phyloP scores from a whole-genome alignment of 805 yeast genomes.

The Tetrapisispora iriomotensis region DNA sequence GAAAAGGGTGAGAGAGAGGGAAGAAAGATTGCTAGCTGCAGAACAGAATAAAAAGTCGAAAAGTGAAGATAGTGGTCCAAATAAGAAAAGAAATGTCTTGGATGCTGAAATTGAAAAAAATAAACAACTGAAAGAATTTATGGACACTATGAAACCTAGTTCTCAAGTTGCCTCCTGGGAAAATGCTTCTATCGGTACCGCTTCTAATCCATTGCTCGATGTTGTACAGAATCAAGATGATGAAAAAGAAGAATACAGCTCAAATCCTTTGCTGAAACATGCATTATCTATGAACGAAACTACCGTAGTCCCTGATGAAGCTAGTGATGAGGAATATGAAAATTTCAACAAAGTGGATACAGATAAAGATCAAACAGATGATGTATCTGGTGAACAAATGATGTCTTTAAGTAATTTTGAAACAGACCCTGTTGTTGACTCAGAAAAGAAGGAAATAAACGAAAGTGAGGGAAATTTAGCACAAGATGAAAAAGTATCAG shows the following conservation, averaged over 20 bases:
- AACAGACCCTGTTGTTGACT: background rate
- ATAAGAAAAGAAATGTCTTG: slow-evolving; percentile 27
- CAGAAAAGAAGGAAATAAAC: background rate
- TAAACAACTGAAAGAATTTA: slow-evolving; percentile 65
- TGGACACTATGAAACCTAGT: slow-evolving; percentile 75
- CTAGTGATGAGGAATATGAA: slow-evolving; percentile 38
- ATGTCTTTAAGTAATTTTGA: slow-evolving; percentile 31
- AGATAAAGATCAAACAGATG: slow-evolving; percentile 16
- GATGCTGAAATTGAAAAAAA: slow-evolving; percentile 55
- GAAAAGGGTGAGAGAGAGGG: slow-evolving; percentile 37
- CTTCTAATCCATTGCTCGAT: slow-evolving; percentile 11
- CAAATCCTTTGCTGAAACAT: slow-evolving; percentile 32
- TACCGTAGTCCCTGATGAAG: slow-evolving; percentile 27
- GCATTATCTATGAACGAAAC: slow-evolving; percentile 31
- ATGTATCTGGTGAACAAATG: slow-evolving; percentile 42
- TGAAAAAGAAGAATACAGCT: slow-evolving; percentile 23
- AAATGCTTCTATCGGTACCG: slow-evolving; percentile 4
- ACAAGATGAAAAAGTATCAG: slow-evolving; percentile 48
- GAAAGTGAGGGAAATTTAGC: slow-evolving; percentile 26
- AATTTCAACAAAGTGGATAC: slow-evolving; percentile 21
- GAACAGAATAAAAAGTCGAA: slow-evolving; percentile 26
- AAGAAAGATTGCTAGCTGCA: slow-evolving; percentile 38
- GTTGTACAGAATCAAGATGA: slow-evolving; percentile 15
- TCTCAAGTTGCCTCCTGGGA: slow-evolving; percentile 70
- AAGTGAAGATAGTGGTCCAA: slow-evolving; percentile 27